Conservation (phyloP, 345 rosid genomes). For the Triadica sebifera region DNA sequence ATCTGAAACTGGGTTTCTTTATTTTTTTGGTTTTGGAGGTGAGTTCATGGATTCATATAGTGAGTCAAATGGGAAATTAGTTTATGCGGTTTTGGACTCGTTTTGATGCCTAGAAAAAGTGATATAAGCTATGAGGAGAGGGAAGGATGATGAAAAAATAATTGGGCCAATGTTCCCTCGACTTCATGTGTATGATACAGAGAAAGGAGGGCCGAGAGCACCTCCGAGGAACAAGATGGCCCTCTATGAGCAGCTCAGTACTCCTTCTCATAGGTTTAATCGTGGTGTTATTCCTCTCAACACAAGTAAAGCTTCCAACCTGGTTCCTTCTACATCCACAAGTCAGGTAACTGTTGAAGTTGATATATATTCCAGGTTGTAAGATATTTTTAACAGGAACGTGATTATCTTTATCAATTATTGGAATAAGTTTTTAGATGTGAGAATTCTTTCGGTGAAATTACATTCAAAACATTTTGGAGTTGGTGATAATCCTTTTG, state of each 20-base stretch:
- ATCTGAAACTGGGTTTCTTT: slow-evolving; percentile 2
- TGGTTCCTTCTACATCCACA: slow-evolving; percentile 49
- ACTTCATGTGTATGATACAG: slow-evolving; percentile 87
- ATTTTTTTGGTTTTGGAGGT: neutral
- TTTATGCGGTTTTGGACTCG: neutral
- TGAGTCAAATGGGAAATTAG: neutral
- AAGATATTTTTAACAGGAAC: neutral
- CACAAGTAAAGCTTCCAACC: slow-evolving; percentile 28
- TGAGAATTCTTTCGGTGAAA: neutral
- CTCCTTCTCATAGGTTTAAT: slow-evolving; percentile 63
- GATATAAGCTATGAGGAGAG: slow-evolving; percentile 56
- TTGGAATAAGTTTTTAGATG: neutral
- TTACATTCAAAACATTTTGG: slow-evolving; percentile 1
- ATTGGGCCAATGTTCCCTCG: slow-evolving; percentile 87
- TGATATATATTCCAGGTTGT: neutral
- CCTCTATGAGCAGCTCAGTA: slow-evolving; percentile 86
- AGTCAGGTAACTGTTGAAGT: slow-evolving; percentile 48
- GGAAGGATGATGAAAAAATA: slow-evolving; percentile 65
- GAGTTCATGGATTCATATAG: neutral
- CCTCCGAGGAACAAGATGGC: slow-evolving; percentile 99
- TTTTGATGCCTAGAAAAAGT: slow-evolving; percentile 1
- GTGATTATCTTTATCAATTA: neutral
- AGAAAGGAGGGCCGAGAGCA: slow-evolving; percentile 89
- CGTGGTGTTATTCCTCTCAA: slow-evolving; percentile 38
- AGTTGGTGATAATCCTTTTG: neutral